A percentile compares a stretch with the other conserved stretches of the same genome.
These are phyloP conservation scores for Trichosporon sp. DNA, from an alignment of 1,284 basidiomycete species.

Conservation along the genomic window DNA sequence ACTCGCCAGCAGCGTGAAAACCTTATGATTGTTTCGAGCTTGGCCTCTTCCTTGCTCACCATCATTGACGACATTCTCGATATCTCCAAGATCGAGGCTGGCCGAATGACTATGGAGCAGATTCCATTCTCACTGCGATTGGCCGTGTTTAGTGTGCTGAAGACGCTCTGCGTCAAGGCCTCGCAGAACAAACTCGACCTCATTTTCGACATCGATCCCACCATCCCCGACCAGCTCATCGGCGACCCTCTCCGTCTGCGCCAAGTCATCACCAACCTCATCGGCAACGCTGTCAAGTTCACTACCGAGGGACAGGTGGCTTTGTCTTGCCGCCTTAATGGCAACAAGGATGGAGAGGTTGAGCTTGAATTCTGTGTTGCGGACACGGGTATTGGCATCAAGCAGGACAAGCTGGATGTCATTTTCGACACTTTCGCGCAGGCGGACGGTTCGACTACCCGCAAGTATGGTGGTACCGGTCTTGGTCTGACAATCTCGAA, in stretches of 20 bases:
- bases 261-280: constrained; percentile 77
- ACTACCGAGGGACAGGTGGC: constrained; percentile 90
- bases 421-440: constrained; percentile 99
- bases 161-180: constrained; percentile 95
- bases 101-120: constrained; percentile 99
- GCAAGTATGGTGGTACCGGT: constrained; percentile 98
- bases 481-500: constrained; percentile 94
- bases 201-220: constrained; percentile 92
- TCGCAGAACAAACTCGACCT: constrained; percentile 96
- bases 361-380: constrained; percentile 95
- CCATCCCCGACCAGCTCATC: constrained; percentile 93
- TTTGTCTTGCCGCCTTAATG: constrained; percentile 66
- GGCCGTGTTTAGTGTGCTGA: constrained; percentile 95
- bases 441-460: constrained; percentile 88
- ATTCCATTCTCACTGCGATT: constrained; percentile 96
- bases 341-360: constrained; percentile 68
- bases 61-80: constrained; percentile 99
- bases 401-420: constrained; percentile 95
- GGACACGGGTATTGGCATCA: constrained; percentile 98
- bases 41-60: constrained; percentile 85
- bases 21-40: constrained; percentile 87
- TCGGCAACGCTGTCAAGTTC: constrained; percentile 89
- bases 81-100: constrained; percentile 97
- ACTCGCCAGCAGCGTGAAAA: constrained; percentile 95
- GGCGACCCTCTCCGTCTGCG: constrained; percentile 90